Percentiles rank a stretch among this genome's conserved stretches.
Conservation (phyloP, 257 asterid species). For the Fraxinus pennsylvanica region DNA sequence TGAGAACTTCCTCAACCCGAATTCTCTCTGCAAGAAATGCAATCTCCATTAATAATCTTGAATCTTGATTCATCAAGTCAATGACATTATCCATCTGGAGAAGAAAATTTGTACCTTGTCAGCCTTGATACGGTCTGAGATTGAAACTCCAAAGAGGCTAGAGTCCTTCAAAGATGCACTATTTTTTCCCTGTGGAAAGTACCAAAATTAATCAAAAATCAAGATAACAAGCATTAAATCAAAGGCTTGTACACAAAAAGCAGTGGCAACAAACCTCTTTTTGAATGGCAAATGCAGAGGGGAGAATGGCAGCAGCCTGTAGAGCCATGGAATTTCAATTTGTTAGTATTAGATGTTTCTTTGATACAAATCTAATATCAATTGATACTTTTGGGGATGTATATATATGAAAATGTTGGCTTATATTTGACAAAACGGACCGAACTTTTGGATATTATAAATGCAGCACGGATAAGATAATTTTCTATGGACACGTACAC, state of each 20-base stretch:
- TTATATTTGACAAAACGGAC: slow-evolving; percentile 23
- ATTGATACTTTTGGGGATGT: slow-evolving; percentile 23
- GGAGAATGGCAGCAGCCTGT: slow-evolving; percentile 70
- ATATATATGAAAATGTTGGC: slow-evolving; percentile 34
- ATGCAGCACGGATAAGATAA: slow-evolving; percentile 61
- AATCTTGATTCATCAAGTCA: not conserved
- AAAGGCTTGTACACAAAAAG: not conserved
- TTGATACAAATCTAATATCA: slow-evolving; percentile 1
- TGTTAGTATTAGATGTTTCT: not conserved
- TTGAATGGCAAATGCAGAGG: slow-evolving; percentile 62
- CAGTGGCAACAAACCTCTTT: slow-evolving; percentile 55
- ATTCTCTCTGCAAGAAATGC: slow-evolving; percentile 36
- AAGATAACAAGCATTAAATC: not conserved
- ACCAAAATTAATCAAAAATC: not conserved
- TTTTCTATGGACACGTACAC: slow-evolving; percentile 41
- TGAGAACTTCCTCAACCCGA: slow-evolving; percentile 29
- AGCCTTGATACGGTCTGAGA: slow-evolving; percentile 56
- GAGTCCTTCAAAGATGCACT: slow-evolving; percentile 59
- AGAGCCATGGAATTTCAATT: slow-evolving; percentile 59
- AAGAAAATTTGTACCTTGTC: slow-evolving; percentile 48
- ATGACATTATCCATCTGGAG: not conserved
- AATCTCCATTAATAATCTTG: not conserved
- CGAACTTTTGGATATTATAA: slow-evolving; percentile 39
- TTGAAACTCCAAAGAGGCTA: slow-evolving; percentile 64
- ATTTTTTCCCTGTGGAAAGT: slow-evolving; percentile 56